Conservation (phyloP, 2,329 filamentous ascomycete species). For the Whalleya microplaca region DNA sequence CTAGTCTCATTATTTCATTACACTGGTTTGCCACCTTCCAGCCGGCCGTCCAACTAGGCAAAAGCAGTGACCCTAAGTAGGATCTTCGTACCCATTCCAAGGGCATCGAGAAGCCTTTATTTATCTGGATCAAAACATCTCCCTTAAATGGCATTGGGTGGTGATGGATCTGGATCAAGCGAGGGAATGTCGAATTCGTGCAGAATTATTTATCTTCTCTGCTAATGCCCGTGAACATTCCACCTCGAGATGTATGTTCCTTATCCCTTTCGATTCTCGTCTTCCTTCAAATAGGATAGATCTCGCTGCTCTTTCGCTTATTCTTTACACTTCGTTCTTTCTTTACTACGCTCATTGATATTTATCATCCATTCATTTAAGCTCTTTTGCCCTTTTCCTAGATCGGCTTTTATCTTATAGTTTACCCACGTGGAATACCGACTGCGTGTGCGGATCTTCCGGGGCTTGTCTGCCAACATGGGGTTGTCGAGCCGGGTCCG, state of each 20-base stretch:
- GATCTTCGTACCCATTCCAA: constrained; percentile 27
- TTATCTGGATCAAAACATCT: constrained; percentile 13
- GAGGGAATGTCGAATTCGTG: constrained; percentile 15
- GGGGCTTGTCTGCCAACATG: constrained; percentile 23
- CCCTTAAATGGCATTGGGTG: constrained; percentile 8
- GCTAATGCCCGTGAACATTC: constrained; percentile 16
- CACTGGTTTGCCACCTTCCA: neutral
- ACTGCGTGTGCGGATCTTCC: neutral
- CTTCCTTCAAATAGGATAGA: constrained; percentile 26
- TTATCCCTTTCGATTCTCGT: constrained; percentile 12
- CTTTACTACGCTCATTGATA: constrained; percentile 13
- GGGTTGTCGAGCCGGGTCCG: constrained; percentile 17
- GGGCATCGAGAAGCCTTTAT: constrained; percentile 1
- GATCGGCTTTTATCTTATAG: neutral
- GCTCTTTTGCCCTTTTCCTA: neutral
- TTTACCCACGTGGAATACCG: neutral
- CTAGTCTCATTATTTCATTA: neutral
- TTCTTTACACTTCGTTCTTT: constrained; percentile 3
- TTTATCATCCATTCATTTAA: constrained; percentile 7
- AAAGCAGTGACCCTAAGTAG: neutral
- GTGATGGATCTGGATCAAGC: constrained; percentile 18
- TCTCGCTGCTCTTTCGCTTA: constrained; percentile 1
- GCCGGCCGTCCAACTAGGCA: neutral
- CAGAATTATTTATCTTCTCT: neutral
- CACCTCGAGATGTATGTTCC: constrained; percentile 11